Percentiles rank a stretch among this genome's conserved stretches.
Conservation (phyloP, 2,329 filamentous ascomycete species). For the Microdochium bolleyi region DNA sequence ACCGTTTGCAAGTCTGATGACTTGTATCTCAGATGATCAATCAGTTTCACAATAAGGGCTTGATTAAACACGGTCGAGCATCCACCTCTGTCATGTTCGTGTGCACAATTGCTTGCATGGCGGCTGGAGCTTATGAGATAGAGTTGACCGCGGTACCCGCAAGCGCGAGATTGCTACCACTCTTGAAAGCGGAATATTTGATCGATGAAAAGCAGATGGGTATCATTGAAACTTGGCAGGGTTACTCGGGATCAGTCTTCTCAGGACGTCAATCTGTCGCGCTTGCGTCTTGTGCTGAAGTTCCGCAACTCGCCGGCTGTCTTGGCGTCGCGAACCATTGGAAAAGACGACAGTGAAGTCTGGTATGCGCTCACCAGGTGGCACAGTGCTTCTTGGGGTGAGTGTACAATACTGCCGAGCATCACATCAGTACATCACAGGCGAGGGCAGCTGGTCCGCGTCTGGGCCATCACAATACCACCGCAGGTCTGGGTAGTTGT, state of each 20-base stretch:
- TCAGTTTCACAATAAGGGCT: no score
- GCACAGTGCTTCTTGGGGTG: slow-evolving; percentile 53
- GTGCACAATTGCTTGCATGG: no score
- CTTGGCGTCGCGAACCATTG: slow-evolving; percentile 47
- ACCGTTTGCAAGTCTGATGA: no score
- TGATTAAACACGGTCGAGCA: no score
- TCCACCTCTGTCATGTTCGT: no score
- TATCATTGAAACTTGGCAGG: slow-evolving; percentile 38
- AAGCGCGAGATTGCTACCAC: no score
- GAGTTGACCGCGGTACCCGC: no score
- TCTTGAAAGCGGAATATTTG: background rate
- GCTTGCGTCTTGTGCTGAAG: slow-evolving; percentile 56
- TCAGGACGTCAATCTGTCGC: slow-evolving; percentile 60
- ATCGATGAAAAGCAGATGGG: background rate
- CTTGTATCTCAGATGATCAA: no score
- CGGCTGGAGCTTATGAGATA: no score
- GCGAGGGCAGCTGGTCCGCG: background rate
- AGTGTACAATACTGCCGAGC: slow-evolving; percentile 58
- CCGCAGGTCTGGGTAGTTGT: background rate
- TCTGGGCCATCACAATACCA: slow-evolving; percentile 1
- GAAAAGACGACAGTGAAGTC: slow-evolving; percentile 67
- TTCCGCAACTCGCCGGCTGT: slow-evolving; percentile 54
- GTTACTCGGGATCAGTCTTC: slow-evolving; percentile 59
- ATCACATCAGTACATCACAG: background rate
- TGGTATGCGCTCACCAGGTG: slow-evolving; percentile 48